Evolutionary conservation across 2,329 filamentous ascomycete genomes (phyloP), one percentile per base, ranked within the genome.

Genomic region (Nothopassalora personata): DNA sequence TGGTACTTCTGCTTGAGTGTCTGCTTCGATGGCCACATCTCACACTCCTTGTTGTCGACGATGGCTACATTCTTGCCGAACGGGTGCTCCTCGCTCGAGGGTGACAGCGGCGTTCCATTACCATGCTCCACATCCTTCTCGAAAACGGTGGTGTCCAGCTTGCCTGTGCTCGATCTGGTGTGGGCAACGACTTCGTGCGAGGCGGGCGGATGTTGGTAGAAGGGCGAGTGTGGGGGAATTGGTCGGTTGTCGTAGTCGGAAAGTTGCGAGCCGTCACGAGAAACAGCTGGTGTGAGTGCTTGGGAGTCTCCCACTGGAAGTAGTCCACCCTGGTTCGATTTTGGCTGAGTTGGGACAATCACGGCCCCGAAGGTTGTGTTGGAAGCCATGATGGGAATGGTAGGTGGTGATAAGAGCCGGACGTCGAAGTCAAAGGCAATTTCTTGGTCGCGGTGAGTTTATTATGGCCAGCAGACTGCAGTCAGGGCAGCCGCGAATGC

Each of bases 1-100:
- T 67, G 63, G 58, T 73, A 72, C 67, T 74, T 75, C 64, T 77
- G 73, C 65, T 76, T 71, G 58, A 80, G 73, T 33, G 77, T 77
- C 68, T 78, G 74, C 64, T 75, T 74, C 46, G 77, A 76, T 7
- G 79, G 79, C 79, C 79, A 81, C 77, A 80, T 80, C 63, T 74
- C 76, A 74, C 77, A 80, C 60, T 80, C 79, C 67, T 79, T 78
- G 64, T 73, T 72, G 55, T 73, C 68, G 61, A 78, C 76, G 61
- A 79, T 71, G 28, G 70, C 72, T 56, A 72, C 61, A 63, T 75
- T 77, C 70, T 71, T 59, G 69, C 70, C 65, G 62, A 71, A 67
- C 66, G 78, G 66, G 73, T 76, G 66, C 30, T 65, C 62, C n/a
- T 69, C 65, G 61, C 72, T 73, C 19, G 73, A 62, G 10, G 74